These are phyloP conservation scores for Crithidia acanthocephali DNA, from an alignment of 208 protist genomes.

Conservation along the genomic window DNA sequence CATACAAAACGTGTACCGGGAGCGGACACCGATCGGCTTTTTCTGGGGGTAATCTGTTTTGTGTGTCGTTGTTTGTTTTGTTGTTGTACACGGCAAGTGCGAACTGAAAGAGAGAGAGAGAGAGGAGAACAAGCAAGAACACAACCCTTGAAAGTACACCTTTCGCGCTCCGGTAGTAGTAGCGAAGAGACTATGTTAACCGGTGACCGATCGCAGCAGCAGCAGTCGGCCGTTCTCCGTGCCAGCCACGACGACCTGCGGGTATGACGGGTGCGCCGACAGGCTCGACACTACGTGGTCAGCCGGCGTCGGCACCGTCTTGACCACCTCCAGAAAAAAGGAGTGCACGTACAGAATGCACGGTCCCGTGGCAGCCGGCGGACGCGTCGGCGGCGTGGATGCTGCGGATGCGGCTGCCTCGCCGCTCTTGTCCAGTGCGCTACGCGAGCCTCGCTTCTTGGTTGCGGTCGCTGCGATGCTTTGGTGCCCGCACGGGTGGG, in stretches of 20 bases:
- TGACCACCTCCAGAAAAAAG: constrained; percentile 66
- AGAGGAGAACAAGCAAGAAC: too few species aligned
- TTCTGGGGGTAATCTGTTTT: too few species aligned
- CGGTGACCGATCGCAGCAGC: constrained; percentile 18
- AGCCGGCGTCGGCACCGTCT: constrained; percentile 51
- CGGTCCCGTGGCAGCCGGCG: neutral
- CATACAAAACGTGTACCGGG: too few species aligned
- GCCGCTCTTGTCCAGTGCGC: neutral
- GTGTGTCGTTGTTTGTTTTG: neutral
- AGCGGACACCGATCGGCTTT: too few species aligned
- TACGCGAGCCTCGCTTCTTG: neutral
- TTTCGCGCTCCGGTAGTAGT: too few species aligned
- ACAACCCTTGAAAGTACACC: too few species aligned
- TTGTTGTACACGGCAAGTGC: neutral
- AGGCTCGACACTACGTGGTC: constrained; percentile 40
- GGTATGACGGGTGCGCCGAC: constrained; percentile 61
- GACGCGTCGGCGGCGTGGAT: neutral
- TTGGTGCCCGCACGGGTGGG: constrained; percentile 5
- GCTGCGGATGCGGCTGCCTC: neutral
- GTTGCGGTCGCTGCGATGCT: neutral
- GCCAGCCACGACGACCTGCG: constrained; percentile 75
- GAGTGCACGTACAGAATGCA: constrained; percentile 75
- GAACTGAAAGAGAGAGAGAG: too few species aligned
- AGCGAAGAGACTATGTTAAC: neutral
- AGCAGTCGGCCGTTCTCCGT: constrained; percentile 30